Evolutionary conservation across 495 filamentous ascomycete species (phyloP), one percentile per base, ranked within the genome.

Genomic region (Penicillium bialowiezense): DNA sequence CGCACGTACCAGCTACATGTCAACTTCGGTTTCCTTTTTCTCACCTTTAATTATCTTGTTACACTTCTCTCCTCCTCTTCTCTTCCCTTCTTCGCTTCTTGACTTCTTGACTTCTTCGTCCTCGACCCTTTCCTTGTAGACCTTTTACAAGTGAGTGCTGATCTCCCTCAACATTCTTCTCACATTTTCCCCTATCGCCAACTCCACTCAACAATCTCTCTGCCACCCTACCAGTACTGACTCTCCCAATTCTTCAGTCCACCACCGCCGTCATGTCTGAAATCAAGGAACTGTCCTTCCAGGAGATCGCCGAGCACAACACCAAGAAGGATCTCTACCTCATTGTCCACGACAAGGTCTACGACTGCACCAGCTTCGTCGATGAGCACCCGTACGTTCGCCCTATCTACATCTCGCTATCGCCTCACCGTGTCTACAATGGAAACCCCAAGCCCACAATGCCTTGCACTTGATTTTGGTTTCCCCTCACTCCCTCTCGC

Each of bases 361-460:
- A 97, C 81, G 84, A 96, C 67, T 68, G 77, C 58, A 79, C 80
- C 54, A 88, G 81, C 64, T 99, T 99, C 74, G 78, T 97, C 48
- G 92, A 97, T 68, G 95, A 99, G 84, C 95, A 99, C 75, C 95
- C 95, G 92, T 98, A 90, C 71, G 93, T 91, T 23, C 3, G 36
- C 17, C 18, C 41, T 20, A 15, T 21, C 3, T 51, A 31, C 46
- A 41, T 48, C 28, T 51, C 55, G 47, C 51, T 26, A 38, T 41
- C 39, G 8, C 45, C 18, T 9, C 9, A 36, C n/a, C 13, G 7
- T 18, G 21, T 4, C 4, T 17, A 32, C 26, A 26, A 7, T n/a
- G 23, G 5, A 3, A 24, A n/a, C n/a, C n/a, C n/a, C n/a, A n/a
- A n/a, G n/a, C n/a, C n/a, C n/a, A n/a, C n/a, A n/a, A n/a, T n/a